Percentiles rank a stretch among this genome's conserved stretches.
phyloP scores from a whole-genome alignment of 768 basidiomycete species.

The Erythrobasidium yunnanense region DNA sequence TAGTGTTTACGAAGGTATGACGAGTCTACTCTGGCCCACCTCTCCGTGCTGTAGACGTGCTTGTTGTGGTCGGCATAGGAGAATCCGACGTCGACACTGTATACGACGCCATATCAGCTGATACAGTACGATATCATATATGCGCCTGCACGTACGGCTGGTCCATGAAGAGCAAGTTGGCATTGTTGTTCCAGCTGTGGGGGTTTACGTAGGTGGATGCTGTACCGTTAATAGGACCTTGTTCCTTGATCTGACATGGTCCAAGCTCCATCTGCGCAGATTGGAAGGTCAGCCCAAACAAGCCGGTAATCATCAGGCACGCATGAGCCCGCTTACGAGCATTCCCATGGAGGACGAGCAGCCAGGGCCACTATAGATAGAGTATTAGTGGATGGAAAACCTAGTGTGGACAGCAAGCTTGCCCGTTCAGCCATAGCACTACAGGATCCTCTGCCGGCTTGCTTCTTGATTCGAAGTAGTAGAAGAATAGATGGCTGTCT shows the following conservation, averaged over 20 bases:
- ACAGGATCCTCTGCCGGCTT: slow-evolving; percentile 15
- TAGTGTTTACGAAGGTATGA: background rate
- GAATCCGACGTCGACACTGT: slow-evolving; percentile 13
- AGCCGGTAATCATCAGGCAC: no score
- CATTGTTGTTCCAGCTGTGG: slow-evolving; percentile 15
- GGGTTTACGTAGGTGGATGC: slow-evolving; percentile 11
- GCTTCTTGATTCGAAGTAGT: slow-evolving; percentile 19
- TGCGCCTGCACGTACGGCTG: slow-evolving; percentile 1
- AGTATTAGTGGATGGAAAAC: background rate
- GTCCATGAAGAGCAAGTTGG: slow-evolving; percentile 20
- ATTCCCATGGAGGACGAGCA: background rate
- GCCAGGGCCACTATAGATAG: background rate
- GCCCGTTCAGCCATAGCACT: slow-evolving; percentile 27
- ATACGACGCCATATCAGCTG: background rate
- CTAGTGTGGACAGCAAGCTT: background rate
- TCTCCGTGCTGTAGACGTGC: background rate
- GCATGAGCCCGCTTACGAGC: no score
- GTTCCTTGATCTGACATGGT: slow-evolving; percentile 9
- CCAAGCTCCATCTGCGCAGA: slow-evolving; percentile 21
- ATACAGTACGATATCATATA: background rate
- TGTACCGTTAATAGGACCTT: slow-evolving; percentile 9
- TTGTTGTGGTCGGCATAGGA: slow-evolving; percentile 17
- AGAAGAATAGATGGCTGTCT: slow-evolving; percentile 19
- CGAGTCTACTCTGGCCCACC: background rate
- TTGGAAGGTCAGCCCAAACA: no score